Evolutionary conservation across 129 eudicot species (phyloP).

Genomic region (Sambucus nigra): DNA sequence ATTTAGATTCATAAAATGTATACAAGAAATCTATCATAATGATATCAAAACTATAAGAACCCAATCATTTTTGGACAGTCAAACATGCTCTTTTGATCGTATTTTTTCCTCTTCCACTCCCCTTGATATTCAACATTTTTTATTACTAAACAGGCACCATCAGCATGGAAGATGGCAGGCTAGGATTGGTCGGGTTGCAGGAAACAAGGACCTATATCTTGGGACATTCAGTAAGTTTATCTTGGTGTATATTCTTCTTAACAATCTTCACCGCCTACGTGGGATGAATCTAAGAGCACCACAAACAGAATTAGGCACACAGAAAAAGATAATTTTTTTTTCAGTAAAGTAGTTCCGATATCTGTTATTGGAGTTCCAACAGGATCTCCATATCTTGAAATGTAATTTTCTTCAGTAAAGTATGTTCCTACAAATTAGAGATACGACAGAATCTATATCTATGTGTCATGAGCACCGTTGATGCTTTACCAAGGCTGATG

Average conservation of each 20-base stretch:
- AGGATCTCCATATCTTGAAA: neutral
- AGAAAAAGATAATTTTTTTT: neutral
- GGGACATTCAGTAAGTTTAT: conserved; percentile 75
- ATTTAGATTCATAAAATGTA: no score
- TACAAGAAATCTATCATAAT: no score
- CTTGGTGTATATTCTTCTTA: neutral
- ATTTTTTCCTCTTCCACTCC: neutral
- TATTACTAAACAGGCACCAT: conserved; percentile 55
- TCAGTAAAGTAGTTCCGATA: neutral
- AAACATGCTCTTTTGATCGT: neutral
- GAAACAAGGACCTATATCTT: conserved; percentile 86
- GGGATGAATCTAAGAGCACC: no score
- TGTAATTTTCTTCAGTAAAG: no score
- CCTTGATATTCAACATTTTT: neutral
- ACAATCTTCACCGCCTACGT: no score
- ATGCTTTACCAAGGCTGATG: conserved; percentile 27
- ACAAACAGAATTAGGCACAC: neutral
- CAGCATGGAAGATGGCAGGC: conserved; percentile 99
- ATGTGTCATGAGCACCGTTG: neutral
- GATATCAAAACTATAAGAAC: no score
- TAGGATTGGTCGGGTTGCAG: conserved; percentile 85
- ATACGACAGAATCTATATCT: no score
- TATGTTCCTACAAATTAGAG: neutral
- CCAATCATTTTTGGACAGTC: neutral
- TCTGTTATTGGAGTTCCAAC: neutral